Conservation (phyloP, 108 stramenopile genomes). For the Pseudonitzschia pungens region DNA sequence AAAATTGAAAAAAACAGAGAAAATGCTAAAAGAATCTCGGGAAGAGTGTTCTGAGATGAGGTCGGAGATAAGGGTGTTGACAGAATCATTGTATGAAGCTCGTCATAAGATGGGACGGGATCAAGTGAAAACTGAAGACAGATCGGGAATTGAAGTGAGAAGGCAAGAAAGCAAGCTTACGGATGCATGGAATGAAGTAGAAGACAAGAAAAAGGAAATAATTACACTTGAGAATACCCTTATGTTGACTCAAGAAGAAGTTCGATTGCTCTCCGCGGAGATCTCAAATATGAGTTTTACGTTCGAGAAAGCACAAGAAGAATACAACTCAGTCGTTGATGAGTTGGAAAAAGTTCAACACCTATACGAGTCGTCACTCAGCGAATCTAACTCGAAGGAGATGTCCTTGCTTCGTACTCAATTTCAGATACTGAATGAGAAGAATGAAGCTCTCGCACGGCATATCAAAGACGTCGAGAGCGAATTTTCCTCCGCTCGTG, state of each 20-base stretch:
- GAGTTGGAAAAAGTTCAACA: constrained; percentile 68
- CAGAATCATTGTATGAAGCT: constrained; percentile 41
- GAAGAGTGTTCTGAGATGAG: constrained; percentile 25
- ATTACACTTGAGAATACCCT: constrained; percentile 48
- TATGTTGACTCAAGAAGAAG: constrained; percentile 43
- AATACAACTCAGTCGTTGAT: constrained; percentile 53
- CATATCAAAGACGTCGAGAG: background rate
- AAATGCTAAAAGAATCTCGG: background rate
- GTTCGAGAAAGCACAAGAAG: constrained; percentile 60
- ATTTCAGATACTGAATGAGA: constrained; percentile 8
- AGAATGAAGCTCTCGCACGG: constrained; percentile 9
- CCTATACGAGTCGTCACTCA: constrained; percentile 34
- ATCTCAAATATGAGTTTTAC: constrained; percentile 49
- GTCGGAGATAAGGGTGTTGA: constrained; percentile 24
- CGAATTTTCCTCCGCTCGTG: background rate
- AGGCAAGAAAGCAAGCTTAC: constrained; percentile 12
- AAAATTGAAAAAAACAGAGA: constrained; percentile 8
- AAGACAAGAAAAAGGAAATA: constrained; percentile 21
- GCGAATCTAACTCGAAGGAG: background rate
- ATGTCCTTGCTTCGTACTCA: constrained; percentile 8
- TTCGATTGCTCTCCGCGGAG: constrained; percentile 46
- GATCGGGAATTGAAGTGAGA: constrained; percentile 10
- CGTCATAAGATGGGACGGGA: constrained; percentile 33
- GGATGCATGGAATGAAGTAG: constrained; percentile 10
- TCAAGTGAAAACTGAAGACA: background rate